A percentile compares a stretch with the other conserved stretches of the same genome.
Conservation (phyloP, 2,329 filamentous ascomycete genomes). For the Fusarium sp. region DNA sequence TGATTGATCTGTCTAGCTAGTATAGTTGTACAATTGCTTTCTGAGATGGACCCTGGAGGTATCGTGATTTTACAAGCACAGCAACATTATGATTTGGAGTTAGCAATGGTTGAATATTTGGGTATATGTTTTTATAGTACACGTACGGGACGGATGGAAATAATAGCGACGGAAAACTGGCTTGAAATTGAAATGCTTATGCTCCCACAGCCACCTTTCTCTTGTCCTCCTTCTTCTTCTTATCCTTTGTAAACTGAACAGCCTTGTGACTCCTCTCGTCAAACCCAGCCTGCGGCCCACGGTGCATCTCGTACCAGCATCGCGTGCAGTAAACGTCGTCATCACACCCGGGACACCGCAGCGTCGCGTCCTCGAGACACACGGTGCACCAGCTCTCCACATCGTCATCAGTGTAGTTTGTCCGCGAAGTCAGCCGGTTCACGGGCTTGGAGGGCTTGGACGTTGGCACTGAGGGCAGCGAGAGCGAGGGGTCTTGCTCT, state of each 20-base stretch:
- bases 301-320: slow-evolving; percentile 86
- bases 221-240: slow-evolving; percentile 50
- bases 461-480: slow-evolving; percentile 62
- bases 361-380: slow-evolving; percentile 80
- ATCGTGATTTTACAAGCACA: slow-evolving; percentile 12
- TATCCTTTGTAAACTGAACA: slow-evolving; percentile 64
- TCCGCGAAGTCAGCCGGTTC: slow-evolving; percentile 53
- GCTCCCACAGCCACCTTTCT: slow-evolving; percentile 53
- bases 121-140: slow-evolving; percentile 32
- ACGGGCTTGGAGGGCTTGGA: slow-evolving; percentile 57
- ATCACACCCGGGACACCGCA: slow-evolving; percentile 78
- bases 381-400: slow-evolving; percentile 83
- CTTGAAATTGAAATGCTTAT: slow-evolving; percentile 36
- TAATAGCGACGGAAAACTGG: slow-evolving; percentile 20
- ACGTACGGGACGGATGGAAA: background rate
- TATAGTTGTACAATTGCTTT: background rate
- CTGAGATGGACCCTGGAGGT: slow-evolving; percentile 10
- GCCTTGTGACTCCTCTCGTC: slow-evolving; percentile 78
- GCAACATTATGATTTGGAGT: slow-evolving; percentile 23
- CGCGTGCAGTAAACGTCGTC: slow-evolving; percentile 77
- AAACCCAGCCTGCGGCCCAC: slow-evolving; percentile 73
- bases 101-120: slow-evolving; percentile 13
- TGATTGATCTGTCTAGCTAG: slow-evolving; percentile 9
- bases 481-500: slow-evolving; percentile 48
- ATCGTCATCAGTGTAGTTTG: slow-evolving; percentile 73